Base-by-base conservation (phyloP, 805 yeast genomes). In the Candida andamanensis region DNA sequence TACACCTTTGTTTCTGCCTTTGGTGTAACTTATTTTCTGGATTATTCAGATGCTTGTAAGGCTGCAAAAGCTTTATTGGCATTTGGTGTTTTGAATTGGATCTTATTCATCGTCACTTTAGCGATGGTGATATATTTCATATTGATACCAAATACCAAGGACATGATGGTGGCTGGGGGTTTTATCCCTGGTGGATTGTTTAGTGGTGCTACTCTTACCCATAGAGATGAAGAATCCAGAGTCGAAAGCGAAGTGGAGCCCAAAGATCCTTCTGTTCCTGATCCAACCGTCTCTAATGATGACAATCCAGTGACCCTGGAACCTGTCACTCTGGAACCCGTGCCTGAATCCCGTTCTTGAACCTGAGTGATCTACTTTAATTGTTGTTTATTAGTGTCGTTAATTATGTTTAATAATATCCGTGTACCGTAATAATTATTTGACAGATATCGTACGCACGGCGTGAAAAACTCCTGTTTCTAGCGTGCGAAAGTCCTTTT, bases 31-130 rank as follows among this genome's bases (percentile, higher is more conserved):
- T 12, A 15, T 15, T 7, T 6, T 14, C 17, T 16, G 9, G 27
- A 14, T 14, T 29, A 18, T 16, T 7, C 26, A n/a, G 19, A 9
- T n/a, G 35, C 40, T 35, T 53, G 58, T 34, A 28, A 26, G 18
- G 20, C 43, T 4, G 50, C 50, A 11, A 50, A 52, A 36, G 56
- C 52, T 2, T 17, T 40, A 6, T 43, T 50, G 29, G 50, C 51
- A 5, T 39, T 49, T 34, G 42, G 46, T 1, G 36, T 50, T 17
- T 15, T 53, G 17, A 28, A 36, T 11, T 53, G 55, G 55, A 11
- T 52, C 6, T 33, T 47, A 28, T 49, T 44, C 17, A 29, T 33
- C 8, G 41, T 40, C 8, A 26, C 53, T 6, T 44, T 53, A 23
- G 40, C 31, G 5, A 36, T 47, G 22, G 20, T 44, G 14, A 32